These are phyloP conservation scores for Trichoderma hamatum DNA, from an alignment of 2,329 filamentous ascomycete species.

Conservation along the genomic window DNA sequence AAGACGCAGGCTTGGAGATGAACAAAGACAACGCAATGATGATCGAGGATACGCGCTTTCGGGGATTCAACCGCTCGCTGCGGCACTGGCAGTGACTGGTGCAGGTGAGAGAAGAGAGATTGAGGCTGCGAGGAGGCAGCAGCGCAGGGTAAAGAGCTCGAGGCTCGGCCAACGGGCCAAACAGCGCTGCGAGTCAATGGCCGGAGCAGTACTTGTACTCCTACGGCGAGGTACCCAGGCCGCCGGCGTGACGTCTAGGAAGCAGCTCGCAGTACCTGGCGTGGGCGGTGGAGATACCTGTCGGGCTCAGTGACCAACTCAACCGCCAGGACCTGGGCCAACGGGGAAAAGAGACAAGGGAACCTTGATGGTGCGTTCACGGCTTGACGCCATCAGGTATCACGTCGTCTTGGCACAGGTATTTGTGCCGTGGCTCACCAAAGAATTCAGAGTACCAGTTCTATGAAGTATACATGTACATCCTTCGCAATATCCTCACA, in stretches of 20 bases:
- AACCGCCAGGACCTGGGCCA: background rate
- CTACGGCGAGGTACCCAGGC: background rate
- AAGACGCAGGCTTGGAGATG: background rate
- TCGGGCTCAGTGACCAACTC: no score
- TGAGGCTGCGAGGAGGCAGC: background rate
- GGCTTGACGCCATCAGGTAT: background rate
- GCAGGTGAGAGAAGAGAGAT: conserved; percentile 11
- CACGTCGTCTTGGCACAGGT: background rate
- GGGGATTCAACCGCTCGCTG: background rate
- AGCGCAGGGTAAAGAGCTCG: background rate
- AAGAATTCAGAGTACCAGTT: background rate
- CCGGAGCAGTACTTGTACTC: background rate
- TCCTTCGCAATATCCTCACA: background rate
- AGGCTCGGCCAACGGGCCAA: conserved; percentile 5
- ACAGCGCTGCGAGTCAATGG: background rate
- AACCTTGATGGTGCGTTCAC: background rate
- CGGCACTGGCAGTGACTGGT: background rate
- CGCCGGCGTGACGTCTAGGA: background rate
- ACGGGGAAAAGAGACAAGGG: background rate
- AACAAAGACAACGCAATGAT: background rate
- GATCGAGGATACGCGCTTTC: background rate
- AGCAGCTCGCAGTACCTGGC: no score
- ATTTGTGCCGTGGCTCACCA: background rate
- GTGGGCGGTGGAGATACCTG: background rate
- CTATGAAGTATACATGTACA: background rate